A percentile compares a stretch with the other conserved stretches of the same genome.
phyloP scores from a whole-genome alignment of 2,329 filamentous ascomycete species.

The Bipolaris zeicola region DNA sequence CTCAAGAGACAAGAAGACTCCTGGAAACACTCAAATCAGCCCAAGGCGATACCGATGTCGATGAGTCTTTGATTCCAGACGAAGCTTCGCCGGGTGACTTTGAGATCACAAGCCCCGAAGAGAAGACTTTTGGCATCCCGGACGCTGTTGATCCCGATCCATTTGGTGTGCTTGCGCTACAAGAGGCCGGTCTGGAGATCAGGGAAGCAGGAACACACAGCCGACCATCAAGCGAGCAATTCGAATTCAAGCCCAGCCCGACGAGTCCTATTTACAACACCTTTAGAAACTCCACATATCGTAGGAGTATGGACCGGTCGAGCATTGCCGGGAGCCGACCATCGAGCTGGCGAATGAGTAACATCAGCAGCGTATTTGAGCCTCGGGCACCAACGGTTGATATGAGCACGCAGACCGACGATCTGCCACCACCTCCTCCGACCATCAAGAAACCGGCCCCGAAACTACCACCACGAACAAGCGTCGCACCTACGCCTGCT shows the following conservation, averaged over 20 bases:
- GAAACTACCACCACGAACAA: conserved; percentile 31
- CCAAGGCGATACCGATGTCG: conserved; percentile 79
- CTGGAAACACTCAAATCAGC: conserved; percentile 87
- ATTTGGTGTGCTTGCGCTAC: conserved; percentile 87
- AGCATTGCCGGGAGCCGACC: conserved; percentile 62
- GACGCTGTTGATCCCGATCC: conserved; percentile 84
- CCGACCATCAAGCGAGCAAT: conserved; percentile 76
- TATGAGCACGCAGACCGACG: conserved; percentile 26
- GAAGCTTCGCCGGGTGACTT: conserved; percentile 79
- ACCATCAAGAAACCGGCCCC: conserved; percentile 30
- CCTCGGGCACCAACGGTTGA: conserved; percentile 64
- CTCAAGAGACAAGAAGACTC: conserved; percentile 63
- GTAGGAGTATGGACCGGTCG: conserved; percentile 73
- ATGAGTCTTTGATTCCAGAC: conserved; percentile 69
- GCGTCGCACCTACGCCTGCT: conserved; percentile 24
- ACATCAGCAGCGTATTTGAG: conserved; percentile 65
- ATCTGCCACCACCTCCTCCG: conserved; percentile 27
- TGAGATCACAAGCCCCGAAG: conserved; percentile 56
- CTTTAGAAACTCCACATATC: conserved; percentile 62
- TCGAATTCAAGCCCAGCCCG: conserved; percentile 79
- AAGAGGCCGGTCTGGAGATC: conserved; percentile 87
- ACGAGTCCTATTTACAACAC: conserved; percentile 71
- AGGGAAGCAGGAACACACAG: conserved; percentile 82
- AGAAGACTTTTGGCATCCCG: conserved; percentile 74
- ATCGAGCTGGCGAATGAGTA: conserved; percentile 74